Evolutionary conservation across 495 filamentous ascomycete genomes (phyloP).

Genomic region (Podospora bellae-mahoneyi): DNA sequence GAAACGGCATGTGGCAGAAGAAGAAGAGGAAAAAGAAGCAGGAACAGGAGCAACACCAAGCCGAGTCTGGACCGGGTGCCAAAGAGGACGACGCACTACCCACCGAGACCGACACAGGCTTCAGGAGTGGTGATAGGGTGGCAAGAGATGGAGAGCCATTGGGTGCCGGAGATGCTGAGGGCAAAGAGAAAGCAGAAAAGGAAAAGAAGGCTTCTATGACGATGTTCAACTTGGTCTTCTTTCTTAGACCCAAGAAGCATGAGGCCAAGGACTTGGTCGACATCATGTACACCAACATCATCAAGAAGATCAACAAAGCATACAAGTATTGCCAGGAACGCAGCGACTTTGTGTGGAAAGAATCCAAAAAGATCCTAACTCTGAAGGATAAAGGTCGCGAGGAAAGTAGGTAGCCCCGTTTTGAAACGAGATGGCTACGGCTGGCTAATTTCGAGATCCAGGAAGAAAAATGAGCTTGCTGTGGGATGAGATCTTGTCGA

Average conservation of each 20-base stretch:
- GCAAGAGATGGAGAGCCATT: constrained; percentile 34
- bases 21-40: constrained; percentile 60
- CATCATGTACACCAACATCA: constrained; percentile 81
- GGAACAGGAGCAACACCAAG: constrained; percentile 16
- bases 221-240: constrained; percentile 97
- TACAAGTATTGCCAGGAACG: constrained; percentile 88
- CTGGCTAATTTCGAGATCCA: constrained; percentile 25
- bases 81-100: constrained; percentile 28
- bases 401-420: constrained; percentile 52
- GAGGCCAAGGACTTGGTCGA: constrained; percentile 71
- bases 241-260: constrained; percentile 71
- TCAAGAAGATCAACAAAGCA: constrained; percentile 83
- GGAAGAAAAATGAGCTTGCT: constrained; percentile 53
- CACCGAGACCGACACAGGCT: constrained; percentile 20
- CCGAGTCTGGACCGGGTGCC: constrained; percentile 27
- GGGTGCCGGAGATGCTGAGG: constrained; percentile 33
- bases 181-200: constrained; percentile 43
- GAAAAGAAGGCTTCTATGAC: constrained; percentile 66
- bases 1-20: constrained; percentile 86
- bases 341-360: constrained; percentile 81
- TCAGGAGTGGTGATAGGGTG: constrained; percentile 21
- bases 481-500: constrained; percentile 67
- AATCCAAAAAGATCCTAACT: constrained; percentile 71
- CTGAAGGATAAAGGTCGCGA: constrained; percentile 77
- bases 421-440: background rate